Conservation (phyloP, 805 yeast species). For the Lipomyces yamadae region DNA sequence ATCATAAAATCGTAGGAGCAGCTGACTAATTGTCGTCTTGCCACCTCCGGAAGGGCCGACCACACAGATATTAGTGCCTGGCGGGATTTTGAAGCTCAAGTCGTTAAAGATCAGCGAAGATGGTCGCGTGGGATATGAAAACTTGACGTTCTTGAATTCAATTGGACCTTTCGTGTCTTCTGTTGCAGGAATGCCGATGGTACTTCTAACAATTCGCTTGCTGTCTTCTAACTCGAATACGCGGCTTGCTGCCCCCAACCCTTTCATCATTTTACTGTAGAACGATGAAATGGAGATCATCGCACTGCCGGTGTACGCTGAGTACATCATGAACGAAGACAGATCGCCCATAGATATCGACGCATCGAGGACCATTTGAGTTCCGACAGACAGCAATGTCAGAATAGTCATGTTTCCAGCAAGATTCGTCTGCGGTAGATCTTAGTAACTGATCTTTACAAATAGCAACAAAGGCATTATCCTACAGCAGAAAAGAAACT, state of each 20-base stretch:
- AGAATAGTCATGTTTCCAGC: constrained; percentile 81
- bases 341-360: constrained; percentile 83
- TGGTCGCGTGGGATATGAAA: constrained; percentile 84
- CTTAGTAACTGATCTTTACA: constrained; percentile 56
- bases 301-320: constrained; percentile 89
- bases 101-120: constrained; percentile 66
- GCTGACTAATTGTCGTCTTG: constrained; percentile 78
- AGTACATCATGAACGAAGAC: constrained; percentile 92
- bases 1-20: constrained; percentile 83
- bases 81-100: constrained; percentile 62
- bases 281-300: constrained; percentile 89
- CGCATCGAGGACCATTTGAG: constrained; percentile 76
- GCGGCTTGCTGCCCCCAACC: constrained; percentile 93
- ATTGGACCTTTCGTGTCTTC: constrained; percentile 46
- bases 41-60: constrained; percentile 98
- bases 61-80: constrained; percentile 88
- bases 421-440: constrained; percentile 70
- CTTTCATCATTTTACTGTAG: constrained; percentile 94
- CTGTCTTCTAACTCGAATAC: constrained; percentile 84
- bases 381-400: constrained; percentile 79
- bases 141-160: constrained; percentile 64
- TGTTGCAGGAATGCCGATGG: constrained; percentile 26
- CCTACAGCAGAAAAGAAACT: constrained; percentile 64
- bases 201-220: constrained; percentile 64
- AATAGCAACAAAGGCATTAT: no score